These are phyloP conservation scores for Physcomitrellopsis africana DNA, from an alignment of 225 moss, liverwort and hornwort genomes.

Conservation along the genomic window DNA sequence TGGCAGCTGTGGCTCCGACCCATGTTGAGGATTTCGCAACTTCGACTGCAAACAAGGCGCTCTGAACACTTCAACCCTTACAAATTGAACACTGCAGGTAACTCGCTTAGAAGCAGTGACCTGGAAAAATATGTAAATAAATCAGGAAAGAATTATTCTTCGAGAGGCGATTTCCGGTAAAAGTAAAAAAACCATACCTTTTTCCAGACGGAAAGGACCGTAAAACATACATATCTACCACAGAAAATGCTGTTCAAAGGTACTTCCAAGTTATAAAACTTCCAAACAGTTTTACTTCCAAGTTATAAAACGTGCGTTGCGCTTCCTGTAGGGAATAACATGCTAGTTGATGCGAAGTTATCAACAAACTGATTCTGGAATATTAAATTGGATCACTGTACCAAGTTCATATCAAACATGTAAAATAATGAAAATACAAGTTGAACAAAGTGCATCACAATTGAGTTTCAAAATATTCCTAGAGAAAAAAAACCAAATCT, in stretches of 20 bases:
- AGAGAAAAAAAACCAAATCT: not conserved
- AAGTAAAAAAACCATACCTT: constrained; percentile 3
- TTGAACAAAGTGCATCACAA: not conserved
- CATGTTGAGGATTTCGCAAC: no score
- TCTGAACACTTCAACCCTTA: no score
- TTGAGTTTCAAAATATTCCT: not conserved
- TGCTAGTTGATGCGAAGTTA: constrained; percentile 3
- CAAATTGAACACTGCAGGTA: no score
- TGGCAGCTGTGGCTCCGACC: no score
- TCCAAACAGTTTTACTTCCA: no score
- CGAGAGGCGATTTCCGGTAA: no score
- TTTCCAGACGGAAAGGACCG: not conserved
- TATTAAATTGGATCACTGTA: not conserved
- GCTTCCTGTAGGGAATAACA: not conserved
- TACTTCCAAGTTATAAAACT: not conserved
- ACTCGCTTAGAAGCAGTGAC: no score
- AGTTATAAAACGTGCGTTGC: not conserved
- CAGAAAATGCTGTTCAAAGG: not conserved
- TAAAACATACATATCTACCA: constrained; percentile 2
- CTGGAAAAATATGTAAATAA: no score
- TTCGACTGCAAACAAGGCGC: no score
- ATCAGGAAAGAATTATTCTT: no score
- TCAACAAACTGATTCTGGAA: not conserved
- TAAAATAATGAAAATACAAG: not conserved
- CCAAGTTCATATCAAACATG: not conserved